phyloP scores from a whole-genome alignment of 805 yeast genomes.

The Wickerhamiella lipophila region DNA sequence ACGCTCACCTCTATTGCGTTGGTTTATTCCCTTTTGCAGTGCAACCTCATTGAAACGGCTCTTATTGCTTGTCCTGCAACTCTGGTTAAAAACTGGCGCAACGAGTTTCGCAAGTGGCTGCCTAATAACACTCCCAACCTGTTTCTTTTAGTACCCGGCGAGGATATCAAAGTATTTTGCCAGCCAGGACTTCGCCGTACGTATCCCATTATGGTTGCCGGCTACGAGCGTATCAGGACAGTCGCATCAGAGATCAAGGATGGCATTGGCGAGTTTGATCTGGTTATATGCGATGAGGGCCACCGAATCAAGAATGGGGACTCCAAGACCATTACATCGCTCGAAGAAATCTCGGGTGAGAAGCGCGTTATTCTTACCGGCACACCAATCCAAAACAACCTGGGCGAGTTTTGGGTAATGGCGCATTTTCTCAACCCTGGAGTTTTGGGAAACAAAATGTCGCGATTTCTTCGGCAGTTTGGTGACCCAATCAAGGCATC shows the following conservation, averaged over 20 bases:
- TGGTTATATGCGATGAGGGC: conserved; percentile 89
- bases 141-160: conserved; percentile 43
- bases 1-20: conserved; percentile 75
- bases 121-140: conserved; percentile 52
- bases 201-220: conserved; percentile 71
- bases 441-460: conserved; percentile 45
- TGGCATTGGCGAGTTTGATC: conserved; percentile 35
- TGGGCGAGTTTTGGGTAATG: conserved; percentile 67
- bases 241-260: conserved; percentile 5
- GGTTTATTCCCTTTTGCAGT: conserved; percentile 64
- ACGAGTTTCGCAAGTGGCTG: conserved; percentile 84
- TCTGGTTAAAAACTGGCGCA: conserved; percentile 72
- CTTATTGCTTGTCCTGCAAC: conserved; percentile 88
- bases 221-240: conserved; percentile 73
- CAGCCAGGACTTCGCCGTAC: conserved; percentile 51
- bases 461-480: conserved; percentile 36
- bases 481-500: conserved; percentile 61
- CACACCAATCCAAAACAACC: conserved; percentile 88
- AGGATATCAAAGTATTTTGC: conserved; percentile 33
- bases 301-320: conserved; percentile 70
- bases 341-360: conserved; percentile 42
- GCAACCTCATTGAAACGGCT: conserved; percentile 37
- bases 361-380: conserved; percentile 65
- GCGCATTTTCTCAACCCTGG: conserved; percentile 80
- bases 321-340: conserved; percentile 56